Evolutionary conservation across 441 rosid species (phyloP).

Genomic region (Sinapis alba): DNA sequence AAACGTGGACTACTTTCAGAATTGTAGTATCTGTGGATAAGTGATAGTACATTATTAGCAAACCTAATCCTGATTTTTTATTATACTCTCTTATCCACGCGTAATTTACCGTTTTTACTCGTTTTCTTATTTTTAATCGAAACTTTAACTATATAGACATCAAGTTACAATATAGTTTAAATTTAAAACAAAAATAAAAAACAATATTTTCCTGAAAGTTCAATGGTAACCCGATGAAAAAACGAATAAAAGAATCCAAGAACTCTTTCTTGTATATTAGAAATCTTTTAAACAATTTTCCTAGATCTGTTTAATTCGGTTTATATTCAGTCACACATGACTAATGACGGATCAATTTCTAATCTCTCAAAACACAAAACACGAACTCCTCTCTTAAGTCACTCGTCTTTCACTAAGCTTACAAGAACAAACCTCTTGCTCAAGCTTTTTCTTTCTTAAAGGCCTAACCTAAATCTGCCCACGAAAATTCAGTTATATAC

Average conservation of each 20-base stretch:
- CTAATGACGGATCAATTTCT: too few species aligned
- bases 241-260: too few species aligned
- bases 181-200: neutral
- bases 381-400: too few species aligned
- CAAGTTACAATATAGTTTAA: neutral
- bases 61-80: neutral
- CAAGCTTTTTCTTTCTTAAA: too few species aligned
- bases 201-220: neutral
- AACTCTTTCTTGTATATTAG: neutral
- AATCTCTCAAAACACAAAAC: too few species aligned
- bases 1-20: neutral
- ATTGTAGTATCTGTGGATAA: neutral
- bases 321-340: too few species aligned
- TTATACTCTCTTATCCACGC: neutral
- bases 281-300: too few species aligned
- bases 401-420: too few species aligned
- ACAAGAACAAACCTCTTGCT: too few species aligned
- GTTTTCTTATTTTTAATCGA: neutral
- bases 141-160: neutral
- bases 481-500: too few species aligned
- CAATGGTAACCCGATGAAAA: neutral
- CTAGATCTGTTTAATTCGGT: too few species aligned
- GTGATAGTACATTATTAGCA: neutral
- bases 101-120: neutral
- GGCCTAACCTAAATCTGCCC: too few species aligned